A percentile compares a stretch with the other conserved stretches of the same genome.
Evolutionary conservation across 371 early-diverging fungal species (phyloP).

Genomic region (Dichotomocladium elegans): DNA sequence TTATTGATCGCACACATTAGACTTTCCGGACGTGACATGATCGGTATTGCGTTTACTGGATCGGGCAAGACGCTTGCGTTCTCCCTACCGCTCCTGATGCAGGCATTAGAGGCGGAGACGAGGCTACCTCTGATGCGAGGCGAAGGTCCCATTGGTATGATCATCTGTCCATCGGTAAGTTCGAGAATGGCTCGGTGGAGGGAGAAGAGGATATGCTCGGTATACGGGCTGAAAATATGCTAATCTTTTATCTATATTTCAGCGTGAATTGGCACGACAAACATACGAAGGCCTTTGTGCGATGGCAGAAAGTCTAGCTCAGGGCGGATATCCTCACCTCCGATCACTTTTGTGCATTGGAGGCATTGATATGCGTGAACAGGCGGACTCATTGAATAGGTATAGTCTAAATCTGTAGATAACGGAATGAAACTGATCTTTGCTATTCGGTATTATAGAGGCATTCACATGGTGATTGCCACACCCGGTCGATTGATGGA

Average conservation of each 20-base stretch:
- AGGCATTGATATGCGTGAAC: constrained; percentile 92
- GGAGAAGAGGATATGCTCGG: background rate
- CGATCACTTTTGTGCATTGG: constrained; percentile 87
- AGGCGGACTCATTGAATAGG: constrained; percentile 63
- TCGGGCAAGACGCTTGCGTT: constrained; percentile 99
- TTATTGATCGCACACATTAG: constrained; percentile 19
- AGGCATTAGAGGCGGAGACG: constrained; percentile 77
- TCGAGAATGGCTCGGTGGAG: too few relatives aligned
- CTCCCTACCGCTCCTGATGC: constrained; percentile 85
- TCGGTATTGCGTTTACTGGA: constrained; percentile 96
- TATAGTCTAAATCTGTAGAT: too few relatives aligned
- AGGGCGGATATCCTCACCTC: constrained; percentile 70
- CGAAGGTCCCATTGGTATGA: constrained; percentile 90
- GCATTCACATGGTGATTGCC: constrained; percentile 83
- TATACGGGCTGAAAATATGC: background rate
- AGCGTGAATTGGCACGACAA: constrained; percentile 85
- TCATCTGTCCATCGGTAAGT: constrained; percentile 83
- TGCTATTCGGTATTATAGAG: constrained; percentile 29
- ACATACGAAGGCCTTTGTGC: constrained; percentile 72
- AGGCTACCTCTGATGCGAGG: constrained; percentile 76
- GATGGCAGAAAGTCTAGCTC: constrained; percentile 61
- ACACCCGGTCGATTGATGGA: constrained; percentile 96
- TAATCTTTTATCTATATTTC: constrained; percentile 3
- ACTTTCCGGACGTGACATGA: constrained; percentile 87
- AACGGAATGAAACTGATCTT: background rate